Evolutionary conservation across 2,329 filamentous ascomycete genomes (phyloP).

Genomic region (Aureobasidium sp.): DNA sequence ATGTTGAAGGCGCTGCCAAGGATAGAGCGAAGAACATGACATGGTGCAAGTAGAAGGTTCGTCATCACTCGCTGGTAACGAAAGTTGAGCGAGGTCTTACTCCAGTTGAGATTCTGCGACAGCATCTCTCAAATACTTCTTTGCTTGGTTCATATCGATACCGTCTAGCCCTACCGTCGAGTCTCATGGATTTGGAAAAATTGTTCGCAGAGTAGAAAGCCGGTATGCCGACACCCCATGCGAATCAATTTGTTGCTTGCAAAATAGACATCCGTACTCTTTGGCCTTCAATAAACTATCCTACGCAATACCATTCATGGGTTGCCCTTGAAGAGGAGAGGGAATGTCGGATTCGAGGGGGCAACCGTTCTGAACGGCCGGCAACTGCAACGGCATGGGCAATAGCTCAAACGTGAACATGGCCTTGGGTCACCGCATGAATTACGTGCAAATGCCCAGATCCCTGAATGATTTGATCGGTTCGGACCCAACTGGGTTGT

Average conservation of each 20-base stretch:
- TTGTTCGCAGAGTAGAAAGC: background rate
- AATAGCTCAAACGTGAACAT: slow-evolving; percentile 9
- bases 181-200: background rate
- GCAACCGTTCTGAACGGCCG: slow-evolving; percentile 6
- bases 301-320: background rate
- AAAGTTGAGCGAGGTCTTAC: background rate
- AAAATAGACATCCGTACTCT: background rate
- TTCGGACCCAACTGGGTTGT: background rate
- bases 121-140: no score
- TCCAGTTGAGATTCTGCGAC: no score
- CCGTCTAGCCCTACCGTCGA: background rate
- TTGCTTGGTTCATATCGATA: no score
- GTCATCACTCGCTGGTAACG: background rate
- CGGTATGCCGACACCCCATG: background rate
- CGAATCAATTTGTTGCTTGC: background rate
- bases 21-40: background rate
- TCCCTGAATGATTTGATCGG: background rate
- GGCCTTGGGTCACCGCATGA: background rate
- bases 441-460: background rate
- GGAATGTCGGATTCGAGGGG: slow-evolving; percentile 2
- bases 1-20: background rate
- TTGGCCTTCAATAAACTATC: background rate
- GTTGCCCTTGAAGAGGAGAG: background rate
- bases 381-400: background rate
- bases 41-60: background rate